Conservation (phyloP, 1,284 basidiomycete species). For the Boletellus dicymbophilus region DNA sequence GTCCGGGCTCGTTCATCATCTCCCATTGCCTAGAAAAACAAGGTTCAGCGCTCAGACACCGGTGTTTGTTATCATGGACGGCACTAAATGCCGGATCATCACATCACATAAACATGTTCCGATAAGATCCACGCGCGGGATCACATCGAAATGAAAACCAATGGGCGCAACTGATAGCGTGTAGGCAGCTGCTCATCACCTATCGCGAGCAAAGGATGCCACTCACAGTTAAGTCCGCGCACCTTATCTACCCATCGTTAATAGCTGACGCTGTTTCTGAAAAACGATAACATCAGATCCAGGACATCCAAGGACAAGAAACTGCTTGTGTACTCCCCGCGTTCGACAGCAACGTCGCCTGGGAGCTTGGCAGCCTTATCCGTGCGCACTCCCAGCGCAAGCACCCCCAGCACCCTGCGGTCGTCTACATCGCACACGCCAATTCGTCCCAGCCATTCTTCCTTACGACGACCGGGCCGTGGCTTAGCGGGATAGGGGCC, state of each 20-base stretch:
- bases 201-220: background rate
- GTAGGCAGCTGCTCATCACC: no score
- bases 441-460: slow-evolving; percentile 31
- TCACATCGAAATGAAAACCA: no score
- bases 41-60: no score
- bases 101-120: no score
- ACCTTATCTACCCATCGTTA: background rate
- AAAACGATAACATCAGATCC: slow-evolving; percentile 5
- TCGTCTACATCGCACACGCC: slow-evolving; percentile 29
- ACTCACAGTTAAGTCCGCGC: background rate
- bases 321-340: slow-evolving; percentile 19
- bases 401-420: slow-evolving; percentile 1
- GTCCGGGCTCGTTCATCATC: no score
- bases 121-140: no score
- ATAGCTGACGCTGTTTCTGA: background rate
- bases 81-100: no score
- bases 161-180: no score
- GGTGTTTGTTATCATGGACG: no score
- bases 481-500: no score
- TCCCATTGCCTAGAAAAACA: no score
- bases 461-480: slow-evolving; percentile 29
- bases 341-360: slow-evolving; percentile 28
- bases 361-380: slow-evolving; percentile 34
- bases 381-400: slow-evolving; percentile 23
- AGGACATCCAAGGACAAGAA: slow-evolving; percentile 17